A percentile compares a stretch with the other conserved stretches of the same genome.
Evolutionary conservation across 2,329 filamentous ascomycete species (phyloP).

Genomic region (Cercospora canescens): DNA sequence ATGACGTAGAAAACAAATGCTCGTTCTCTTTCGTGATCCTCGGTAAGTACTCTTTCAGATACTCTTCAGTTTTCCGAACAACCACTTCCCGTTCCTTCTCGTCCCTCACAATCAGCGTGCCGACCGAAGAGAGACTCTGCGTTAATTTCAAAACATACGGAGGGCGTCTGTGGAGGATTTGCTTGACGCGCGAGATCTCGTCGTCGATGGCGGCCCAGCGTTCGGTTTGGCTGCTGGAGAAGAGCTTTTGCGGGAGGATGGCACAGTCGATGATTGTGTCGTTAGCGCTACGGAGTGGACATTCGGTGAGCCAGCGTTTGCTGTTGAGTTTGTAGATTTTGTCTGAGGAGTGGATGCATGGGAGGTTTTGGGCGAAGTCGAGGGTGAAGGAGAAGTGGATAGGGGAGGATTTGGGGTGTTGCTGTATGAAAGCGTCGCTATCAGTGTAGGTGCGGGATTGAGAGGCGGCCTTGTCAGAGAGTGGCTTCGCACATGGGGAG

Average conservation of each 20-base stretch:
- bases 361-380: constrained; percentile 1
- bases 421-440: neutral
- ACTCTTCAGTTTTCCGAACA: neutral
- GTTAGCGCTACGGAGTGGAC: neutral
- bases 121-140: neutral
- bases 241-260: neutral
- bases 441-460: neutral
- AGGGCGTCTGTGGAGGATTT: neutral
- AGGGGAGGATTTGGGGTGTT: neutral
- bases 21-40: neutral
- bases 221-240: neutral
- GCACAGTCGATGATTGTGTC: constrained; percentile 1
- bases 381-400: neutral
- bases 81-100: neutral
- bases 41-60: neutral
- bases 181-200: neutral
- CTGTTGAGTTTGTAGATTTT: constrained; percentile 7
- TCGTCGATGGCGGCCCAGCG: neutral
- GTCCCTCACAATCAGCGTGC: neutral
- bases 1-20: neutral
- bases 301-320: constrained; percentile 2
- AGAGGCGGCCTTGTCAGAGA: neutral
- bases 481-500: neutral
- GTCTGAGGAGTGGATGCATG: neutral
- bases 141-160: neutral